Evolutionary conservation across 768 basidiomycete genomes (phyloP).

Genomic region (Agaricus subrufescens): DNA sequence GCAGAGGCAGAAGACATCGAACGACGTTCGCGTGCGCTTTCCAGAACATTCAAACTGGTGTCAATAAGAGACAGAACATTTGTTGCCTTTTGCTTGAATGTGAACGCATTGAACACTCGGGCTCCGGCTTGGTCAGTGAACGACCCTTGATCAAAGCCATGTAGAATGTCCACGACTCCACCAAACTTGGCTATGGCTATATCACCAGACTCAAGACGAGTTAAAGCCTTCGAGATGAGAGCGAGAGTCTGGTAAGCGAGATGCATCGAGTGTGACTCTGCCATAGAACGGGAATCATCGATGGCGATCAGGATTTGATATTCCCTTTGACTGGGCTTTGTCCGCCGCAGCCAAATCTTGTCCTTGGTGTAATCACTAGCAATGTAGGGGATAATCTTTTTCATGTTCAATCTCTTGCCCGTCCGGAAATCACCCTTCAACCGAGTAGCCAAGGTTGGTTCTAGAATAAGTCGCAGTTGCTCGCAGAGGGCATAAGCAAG

Average conservation of each 20-base stretch:
- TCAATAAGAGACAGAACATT: constrained; percentile 83
- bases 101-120: constrained; percentile 78
- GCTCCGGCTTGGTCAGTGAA: constrained; percentile 79
- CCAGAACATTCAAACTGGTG: constrained; percentile 67
- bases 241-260: constrained; percentile 93
- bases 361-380: constrained; percentile 99
- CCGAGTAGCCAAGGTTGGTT: constrained; percentile 90
- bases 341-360: constrained; percentile 97
- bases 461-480: constrained; percentile 92
- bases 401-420: constrained; percentile 98
- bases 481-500: constrained; percentile 92
- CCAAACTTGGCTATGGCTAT: constrained; percentile 91
- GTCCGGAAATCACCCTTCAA: constrained; percentile 96
- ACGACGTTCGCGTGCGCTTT: constrained; percentile 69
- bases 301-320: constrained; percentile 94
- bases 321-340: constrained; percentile 88
- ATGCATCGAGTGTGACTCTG: constrained; percentile 86
- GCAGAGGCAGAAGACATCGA: constrained; percentile 56
- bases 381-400: constrained; percentile 96
- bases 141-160: constrained; percentile 78
- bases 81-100: constrained; percentile 85
- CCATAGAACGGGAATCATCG: constrained; percentile 97
- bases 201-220: constrained; percentile 92
- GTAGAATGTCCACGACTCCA: constrained; percentile 79
- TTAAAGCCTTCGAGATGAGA: constrained; percentile 85